Conservation (phyloP, 208 protist genomes). For the Trypanosoma conorhini region DNA sequence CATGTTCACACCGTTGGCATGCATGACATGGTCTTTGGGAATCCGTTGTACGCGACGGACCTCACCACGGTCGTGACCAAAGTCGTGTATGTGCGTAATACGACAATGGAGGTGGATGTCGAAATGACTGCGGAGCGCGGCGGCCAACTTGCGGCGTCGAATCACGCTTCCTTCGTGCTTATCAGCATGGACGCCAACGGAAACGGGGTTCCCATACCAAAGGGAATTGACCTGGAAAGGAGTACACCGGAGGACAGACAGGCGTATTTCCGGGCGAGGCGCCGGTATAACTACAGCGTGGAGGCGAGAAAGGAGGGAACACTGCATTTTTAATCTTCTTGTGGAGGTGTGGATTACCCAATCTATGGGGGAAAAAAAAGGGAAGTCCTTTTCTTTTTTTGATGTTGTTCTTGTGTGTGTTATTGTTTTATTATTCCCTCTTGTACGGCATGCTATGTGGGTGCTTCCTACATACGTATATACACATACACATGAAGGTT, state of each 20-base stretch:
- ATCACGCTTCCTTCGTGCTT: slow-evolving; percentile 49
- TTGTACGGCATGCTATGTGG: too few relatives aligned
- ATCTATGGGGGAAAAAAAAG: too few relatives aligned
- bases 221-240: slow-evolving; percentile 40
- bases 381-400: too few relatives aligned
- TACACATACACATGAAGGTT: background rate
- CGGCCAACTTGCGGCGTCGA: slow-evolving; percentile 31
- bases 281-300: slow-evolving; percentile 11
- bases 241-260: slow-evolving; percentile 30
- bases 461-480: background rate
- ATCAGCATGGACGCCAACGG: slow-evolving; percentile 30
- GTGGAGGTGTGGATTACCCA: background rate
- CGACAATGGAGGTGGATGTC: slow-evolving; percentile 39
- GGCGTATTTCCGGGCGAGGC: slow-evolving; percentile 28
- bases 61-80: slow-evolving; percentile 31
- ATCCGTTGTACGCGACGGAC: slow-evolving; percentile 41
- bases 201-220: slow-evolving; percentile 27
- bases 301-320: background rate
- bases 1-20: slow-evolving; percentile 48
- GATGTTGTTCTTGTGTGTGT: slow-evolving; percentile 1
- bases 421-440: slow-evolving; percentile 4
- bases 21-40: slow-evolving; percentile 56
- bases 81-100: slow-evolving; percentile 43
- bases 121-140: slow-evolving; percentile 26
- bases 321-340: background rate